Evolutionary conservation across 257 asterid genomes (phyloP).

Genomic region (Solanum appendiculatum): DNA sequence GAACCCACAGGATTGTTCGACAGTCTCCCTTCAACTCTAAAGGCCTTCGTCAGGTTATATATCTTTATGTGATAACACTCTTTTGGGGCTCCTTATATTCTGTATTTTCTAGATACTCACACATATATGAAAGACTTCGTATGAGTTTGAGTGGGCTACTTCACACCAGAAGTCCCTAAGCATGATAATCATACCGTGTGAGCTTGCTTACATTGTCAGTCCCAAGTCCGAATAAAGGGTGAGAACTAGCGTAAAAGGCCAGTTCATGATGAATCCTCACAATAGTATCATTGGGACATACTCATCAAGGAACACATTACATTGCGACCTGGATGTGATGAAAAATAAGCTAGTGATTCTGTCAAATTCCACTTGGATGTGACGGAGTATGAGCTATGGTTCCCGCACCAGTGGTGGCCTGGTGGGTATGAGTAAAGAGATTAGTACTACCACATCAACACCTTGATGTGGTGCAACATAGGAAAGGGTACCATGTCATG

Average conservation of each 20-base stretch:
- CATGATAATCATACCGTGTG: neutral
- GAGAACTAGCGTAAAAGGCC: neutral
- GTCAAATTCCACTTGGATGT: neutral
- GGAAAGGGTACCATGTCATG: neutral
- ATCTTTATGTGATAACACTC: neutral
- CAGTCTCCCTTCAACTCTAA: conserved; percentile 96
- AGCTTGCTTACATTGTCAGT: neutral
- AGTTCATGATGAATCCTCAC: neutral
- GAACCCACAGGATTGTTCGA: conserved; percentile 90
- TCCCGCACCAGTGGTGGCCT: neutral
- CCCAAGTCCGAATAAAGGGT: neutral
- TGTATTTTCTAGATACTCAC: neutral
- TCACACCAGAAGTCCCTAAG: neutral
- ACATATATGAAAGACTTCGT: neutral
- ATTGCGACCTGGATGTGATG: neutral
- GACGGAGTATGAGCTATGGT: neutral
- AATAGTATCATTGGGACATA: neutral
- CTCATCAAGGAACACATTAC: neutral
- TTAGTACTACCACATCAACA: neutral
- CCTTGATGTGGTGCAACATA: neutral
- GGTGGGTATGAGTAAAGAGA: neutral
- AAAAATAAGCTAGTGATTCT: neutral
- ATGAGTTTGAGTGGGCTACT: neutral
- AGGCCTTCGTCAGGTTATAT: conserved; percentile 88
- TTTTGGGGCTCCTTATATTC: neutral